These are phyloP conservation scores for Nectriaceae sp. DNA, from an alignment of 2,329 filamentous ascomycete genomes.

Conservation along the genomic window DNA sequence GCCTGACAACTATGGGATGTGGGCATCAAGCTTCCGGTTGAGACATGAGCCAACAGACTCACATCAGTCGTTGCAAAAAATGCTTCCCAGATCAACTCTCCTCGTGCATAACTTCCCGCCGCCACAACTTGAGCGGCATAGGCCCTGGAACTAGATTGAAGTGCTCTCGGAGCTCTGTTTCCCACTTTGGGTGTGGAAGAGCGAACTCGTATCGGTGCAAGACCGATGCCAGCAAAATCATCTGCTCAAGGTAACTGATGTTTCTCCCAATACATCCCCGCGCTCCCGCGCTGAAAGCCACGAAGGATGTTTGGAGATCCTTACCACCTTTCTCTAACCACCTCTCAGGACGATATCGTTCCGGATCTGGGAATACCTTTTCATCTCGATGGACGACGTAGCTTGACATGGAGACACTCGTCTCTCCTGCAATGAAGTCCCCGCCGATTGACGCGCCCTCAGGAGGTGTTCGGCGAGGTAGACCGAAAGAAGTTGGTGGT, in stretches of 20 bases:
- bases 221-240: slow-evolving; percentile 41
- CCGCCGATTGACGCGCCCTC: slow-evolving; percentile 31
- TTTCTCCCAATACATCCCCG: slow-evolving; percentile 42
- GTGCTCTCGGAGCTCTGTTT: slow-evolving; percentile 10
- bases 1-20: no score
- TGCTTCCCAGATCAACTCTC: no score
- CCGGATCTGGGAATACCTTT: slow-evolving; percentile 38
- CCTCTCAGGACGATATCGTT: slow-evolving; percentile 40
- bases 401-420: slow-evolving; percentile 39
- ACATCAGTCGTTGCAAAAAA: no score
- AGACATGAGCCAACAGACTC: no score
- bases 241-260: slow-evolving; percentile 44
- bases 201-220: slow-evolving; percentile 44
- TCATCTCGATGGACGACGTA: slow-evolving; percentile 39
- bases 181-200: slow-evolving; percentile 7
- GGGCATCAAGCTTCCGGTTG: no score
- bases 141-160: slow-evolving; percentile 13
- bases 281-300: slow-evolving; percentile 41
- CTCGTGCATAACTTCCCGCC: slow-evolving; percentile 2
- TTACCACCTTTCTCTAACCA: slow-evolving; percentile 38
- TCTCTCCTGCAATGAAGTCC: slow-evolving; percentile 36
- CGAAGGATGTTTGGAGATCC: slow-evolving; percentile 35
- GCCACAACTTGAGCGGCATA: slow-evolving; percentile 18
- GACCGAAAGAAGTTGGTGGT: slow-evolving; percentile 28
- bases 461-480: slow-evolving; percentile 24